These are phyloP conservation scores for Hermanozyma aechmeae DNA, from an alignment of 805 yeast genomes.

Conservation along the genomic window DNA sequence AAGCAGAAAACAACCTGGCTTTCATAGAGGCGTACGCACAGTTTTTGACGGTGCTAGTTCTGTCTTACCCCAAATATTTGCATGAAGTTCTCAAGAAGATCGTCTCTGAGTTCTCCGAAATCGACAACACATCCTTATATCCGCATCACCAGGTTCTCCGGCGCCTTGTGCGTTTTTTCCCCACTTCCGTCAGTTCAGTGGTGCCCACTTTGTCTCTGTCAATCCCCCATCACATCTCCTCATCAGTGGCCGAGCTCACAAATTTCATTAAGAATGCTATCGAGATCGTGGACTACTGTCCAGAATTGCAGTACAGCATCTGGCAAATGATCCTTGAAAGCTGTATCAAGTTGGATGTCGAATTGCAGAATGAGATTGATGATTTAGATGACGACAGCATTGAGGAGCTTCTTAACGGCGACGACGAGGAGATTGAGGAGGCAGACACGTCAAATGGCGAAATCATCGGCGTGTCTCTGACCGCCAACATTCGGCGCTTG, in stretches of 20 bases:
- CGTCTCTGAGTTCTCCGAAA: constrained; percentile 46
- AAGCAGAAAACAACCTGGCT: constrained; percentile 8
- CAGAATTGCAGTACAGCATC: constrained; percentile 60
- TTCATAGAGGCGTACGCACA: constrained; percentile 52
- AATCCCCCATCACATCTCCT: constrained; percentile 73
- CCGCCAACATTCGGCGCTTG: constrained; percentile 41
- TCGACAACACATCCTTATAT: constrained; percentile 10
- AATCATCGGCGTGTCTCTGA: constrained; percentile 15
- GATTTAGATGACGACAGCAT: constrained; percentile 66
- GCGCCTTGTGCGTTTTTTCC: constrained; percentile 62
- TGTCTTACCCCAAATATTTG: constrained; percentile 87
- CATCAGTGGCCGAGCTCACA: constrained; percentile 41
- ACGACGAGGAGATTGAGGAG: constrained; percentile 39
- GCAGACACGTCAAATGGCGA: constrained; percentile 16
- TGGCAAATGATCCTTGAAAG: constrained; percentile 80
- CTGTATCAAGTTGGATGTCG: constrained; percentile 83
- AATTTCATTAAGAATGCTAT: constrained; percentile 63
- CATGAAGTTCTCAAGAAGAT: constrained; percentile 66
- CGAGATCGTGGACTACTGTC: constrained; percentile 54
- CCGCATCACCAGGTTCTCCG: constrained; percentile 52
- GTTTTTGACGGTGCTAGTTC: constrained; percentile 69
- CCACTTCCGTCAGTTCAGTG: constrained; percentile 67
- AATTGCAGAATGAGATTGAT: constrained; percentile 79
- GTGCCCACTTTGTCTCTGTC: constrained; percentile 45
- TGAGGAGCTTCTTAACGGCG: constrained; percentile 38